Evolutionary conservation across 75 land plant species (phyloP).

Genomic region (Pseudotsuga menziesii): DNA sequence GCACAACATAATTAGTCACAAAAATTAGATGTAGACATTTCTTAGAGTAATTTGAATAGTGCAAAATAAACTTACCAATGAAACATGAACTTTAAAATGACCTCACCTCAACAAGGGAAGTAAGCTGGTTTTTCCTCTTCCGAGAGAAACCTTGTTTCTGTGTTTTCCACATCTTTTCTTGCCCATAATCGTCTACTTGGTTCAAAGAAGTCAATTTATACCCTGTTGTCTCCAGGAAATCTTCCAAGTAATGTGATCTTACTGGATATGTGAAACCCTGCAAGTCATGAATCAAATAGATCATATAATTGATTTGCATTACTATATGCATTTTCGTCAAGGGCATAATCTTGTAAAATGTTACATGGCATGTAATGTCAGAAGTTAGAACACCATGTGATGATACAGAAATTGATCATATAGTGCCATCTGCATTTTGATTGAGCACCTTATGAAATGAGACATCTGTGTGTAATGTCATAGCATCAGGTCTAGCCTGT

Average conservation of each 20-base stretch:
- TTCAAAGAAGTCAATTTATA: conserved; percentile 78
- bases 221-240: conserved; percentile 79
- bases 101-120: conserved; percentile 76
- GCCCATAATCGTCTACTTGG: conserved; percentile 98
- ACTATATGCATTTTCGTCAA: background rate
- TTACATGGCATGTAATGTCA: background rate
- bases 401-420: too few species aligned
- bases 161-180: conserved; percentile 90
- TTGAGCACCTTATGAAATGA: background rate
- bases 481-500: background rate
- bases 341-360: background rate
- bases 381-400: background rate
- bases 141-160: conserved; percentile 64
- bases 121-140: conserved; percentile 67
- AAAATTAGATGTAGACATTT: background rate
- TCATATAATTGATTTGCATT: background rate
- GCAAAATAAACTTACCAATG: background rate
- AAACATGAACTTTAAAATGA: background rate
- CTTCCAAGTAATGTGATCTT: conserved; percentile 82
- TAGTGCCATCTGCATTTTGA: background rate
- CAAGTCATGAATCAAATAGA: background rate
- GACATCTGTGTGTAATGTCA: background rate
- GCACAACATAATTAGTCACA: conserved; percentile 3
- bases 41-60: background rate
- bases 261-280: conserved; percentile 98